Evolutionary conservation across 2,329 filamentous ascomycete genomes (phyloP).

Genomic region (Phyllosticta citrichinensis): DNA sequence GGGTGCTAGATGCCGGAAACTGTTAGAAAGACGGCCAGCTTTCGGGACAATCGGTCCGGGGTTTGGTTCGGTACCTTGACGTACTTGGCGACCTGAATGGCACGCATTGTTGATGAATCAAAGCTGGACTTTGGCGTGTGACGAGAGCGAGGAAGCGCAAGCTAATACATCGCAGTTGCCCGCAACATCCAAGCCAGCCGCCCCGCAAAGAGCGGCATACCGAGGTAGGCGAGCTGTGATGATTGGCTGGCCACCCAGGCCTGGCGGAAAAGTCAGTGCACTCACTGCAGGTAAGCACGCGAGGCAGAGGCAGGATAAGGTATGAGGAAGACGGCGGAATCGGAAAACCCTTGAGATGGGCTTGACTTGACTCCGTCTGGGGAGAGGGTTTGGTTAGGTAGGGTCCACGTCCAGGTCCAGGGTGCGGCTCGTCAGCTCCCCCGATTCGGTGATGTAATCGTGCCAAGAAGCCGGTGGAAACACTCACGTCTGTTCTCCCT

Average conservation of each 20-base stretch:
- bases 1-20: constrained; percentile 48
- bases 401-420: no score
- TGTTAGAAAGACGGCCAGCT: neutral
- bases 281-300: no score
- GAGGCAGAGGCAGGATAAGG: no score
- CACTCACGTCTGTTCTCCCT: no score
- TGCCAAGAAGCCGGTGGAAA: no score
- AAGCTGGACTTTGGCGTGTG: neutral
- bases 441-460: no score
- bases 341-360: no score
- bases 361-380: no score
- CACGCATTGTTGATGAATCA: constrained; percentile 50
- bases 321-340: no score
- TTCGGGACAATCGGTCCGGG: neutral
- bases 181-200: neutral
- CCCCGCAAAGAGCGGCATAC: neutral
- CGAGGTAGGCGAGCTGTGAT: neutral
- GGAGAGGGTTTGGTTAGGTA: no score
- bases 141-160: neutral
- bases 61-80: constrained; percentile 47
- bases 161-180: neutral
- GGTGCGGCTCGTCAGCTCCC: no score
- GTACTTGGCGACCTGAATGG: constrained; percentile 63
- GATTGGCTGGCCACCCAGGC: neutral
- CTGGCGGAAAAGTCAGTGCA: no score